Evolutionary conservation across 1,139 yeast genomes (phyloP).

Genomic region (Suhomyces coccinellae): DNA sequence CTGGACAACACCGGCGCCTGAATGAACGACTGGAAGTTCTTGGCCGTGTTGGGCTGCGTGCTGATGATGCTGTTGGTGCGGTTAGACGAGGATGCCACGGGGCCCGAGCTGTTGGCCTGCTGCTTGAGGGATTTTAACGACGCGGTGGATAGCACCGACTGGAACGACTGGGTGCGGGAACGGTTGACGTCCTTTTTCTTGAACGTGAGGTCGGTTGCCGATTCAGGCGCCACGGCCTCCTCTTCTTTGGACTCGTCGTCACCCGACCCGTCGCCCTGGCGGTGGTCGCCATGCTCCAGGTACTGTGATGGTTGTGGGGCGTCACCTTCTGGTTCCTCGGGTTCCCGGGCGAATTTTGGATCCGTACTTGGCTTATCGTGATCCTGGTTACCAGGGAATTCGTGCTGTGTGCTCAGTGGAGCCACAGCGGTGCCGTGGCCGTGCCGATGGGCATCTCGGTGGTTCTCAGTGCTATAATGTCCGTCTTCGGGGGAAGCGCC

Average conservation of each 20-base stretch:
- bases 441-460: neutral
- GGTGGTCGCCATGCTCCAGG: neutral
- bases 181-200: conserved; percentile 55
- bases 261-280: neutral
- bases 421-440: neutral
- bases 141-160: conserved; percentile 62
- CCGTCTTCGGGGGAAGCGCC: conserved; percentile 2
- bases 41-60: conserved; percentile 16
- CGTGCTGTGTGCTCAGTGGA: neutral
- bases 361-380: neutral
- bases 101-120: conserved; percentile 21
- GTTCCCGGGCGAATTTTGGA: neutral
- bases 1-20: conserved; percentile 51
- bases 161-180: conserved; percentile 60
- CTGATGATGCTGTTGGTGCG: conserved; percentile 29
- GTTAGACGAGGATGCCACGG: conserved; percentile 8
- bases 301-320: neutral
- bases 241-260: conserved; percentile 9
- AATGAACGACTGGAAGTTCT: conserved; percentile 48
- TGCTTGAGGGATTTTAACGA: conserved; percentile 52
- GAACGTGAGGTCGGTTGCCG: conserved; percentile 38
- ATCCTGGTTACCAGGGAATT: neutral
- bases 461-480: neutral
- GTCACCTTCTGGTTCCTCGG: neutral
- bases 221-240: conserved; percentile 6